These are phyloP conservation scores for Biscogniauxia sp. DNA, from an alignment of 2,329 filamentous ascomycete species.

Conservation along the genomic window DNA sequence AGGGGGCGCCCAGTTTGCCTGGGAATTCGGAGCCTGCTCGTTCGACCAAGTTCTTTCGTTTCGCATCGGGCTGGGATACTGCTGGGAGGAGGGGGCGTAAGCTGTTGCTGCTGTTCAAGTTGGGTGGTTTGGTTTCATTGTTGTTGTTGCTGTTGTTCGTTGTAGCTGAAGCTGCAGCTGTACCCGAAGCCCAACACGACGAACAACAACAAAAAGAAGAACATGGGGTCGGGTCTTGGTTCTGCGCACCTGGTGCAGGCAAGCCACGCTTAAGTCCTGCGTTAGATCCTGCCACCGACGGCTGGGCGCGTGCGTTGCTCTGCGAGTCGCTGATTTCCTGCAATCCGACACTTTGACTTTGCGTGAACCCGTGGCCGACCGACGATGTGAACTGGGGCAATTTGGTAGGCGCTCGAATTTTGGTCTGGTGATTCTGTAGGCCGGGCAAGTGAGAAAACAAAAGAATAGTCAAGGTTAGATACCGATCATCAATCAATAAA, in stretches of 20 bases:
- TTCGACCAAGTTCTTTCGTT: conserved; percentile 58
- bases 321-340: conserved; percentile 60
- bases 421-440: conserved; percentile 15
- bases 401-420: conserved; percentile 22
- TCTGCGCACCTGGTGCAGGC: conserved; percentile 41
- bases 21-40: conserved; percentile 50
- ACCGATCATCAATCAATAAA: not conserved
- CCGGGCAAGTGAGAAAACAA: not conserved
- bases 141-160: conserved; percentile 8
- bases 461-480: not conserved
- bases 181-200: no score
- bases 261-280: conserved; percentile 51
- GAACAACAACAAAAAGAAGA: no score
- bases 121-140: not conserved
- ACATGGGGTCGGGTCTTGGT: not conserved
- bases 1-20: conserved; percentile 34
- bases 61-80: conserved; percentile 56
- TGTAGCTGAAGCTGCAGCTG: not conserved
- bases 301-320: conserved; percentile 52
- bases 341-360: conserved; percentile 34
- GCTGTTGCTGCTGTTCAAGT: conserved; percentile 13
- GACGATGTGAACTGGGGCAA: conserved; percentile 25
- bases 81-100: conserved; percentile 15
- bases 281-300: conserved; percentile 41
- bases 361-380: conserved; percentile 2